Evolutionary conservation across 306 rosid genomes (phyloP), one percentile per base, ranked within the genome.

Genomic region (Quercus glauca): DNA sequence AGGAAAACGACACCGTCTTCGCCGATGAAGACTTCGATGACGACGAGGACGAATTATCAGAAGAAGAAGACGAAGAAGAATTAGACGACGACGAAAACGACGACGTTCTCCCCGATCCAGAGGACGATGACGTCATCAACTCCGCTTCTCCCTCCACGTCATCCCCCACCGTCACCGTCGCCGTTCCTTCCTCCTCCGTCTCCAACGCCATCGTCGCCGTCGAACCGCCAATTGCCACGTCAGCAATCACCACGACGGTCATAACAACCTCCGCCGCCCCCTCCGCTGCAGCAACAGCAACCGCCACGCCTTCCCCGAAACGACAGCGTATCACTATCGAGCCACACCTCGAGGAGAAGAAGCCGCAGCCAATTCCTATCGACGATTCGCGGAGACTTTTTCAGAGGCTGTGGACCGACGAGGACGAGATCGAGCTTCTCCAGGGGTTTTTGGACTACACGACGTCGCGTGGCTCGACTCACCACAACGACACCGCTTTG

Each of bases 361-460:
- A 84, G 68, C 86, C 86, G 4, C 19, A 58, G 64, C 64, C 72
- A 33, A 12, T 45, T 45, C 51, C 72, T 3, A 59, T 84, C 1
- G 92, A 86, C 76, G 92, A 88, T 60, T 86, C 92, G 0, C 77
- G 92, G 12, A 73, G 82, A 33, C 84, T 88, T 2, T 88, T 88
- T 33, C 92, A 88, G 25, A 90, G 92, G 12, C 65, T 91, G 14
- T 93, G 97, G 97, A 91, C 88, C 75, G 87, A 88, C 28, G 96
- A 88, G 70, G 96, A 93, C 73, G 97, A 93, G 91, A 85, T 89
- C 65, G 92, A 81, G 80, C 90, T 93, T 8, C 19, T 93, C n/a
- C 93, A 86, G 59, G 90, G 91, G 0, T 93, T 93, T 61, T 88
- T 89, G 0, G 96, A 88, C 18, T 90, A 85, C 86, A 83, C 89